Percentiles rank a stretch among this genome's conserved stretches.
These are phyloP conservation scores for Aspergillus asperescens DNA, from an alignment of 495 filamentous ascomycete species.

Conservation along the genomic window DNA sequence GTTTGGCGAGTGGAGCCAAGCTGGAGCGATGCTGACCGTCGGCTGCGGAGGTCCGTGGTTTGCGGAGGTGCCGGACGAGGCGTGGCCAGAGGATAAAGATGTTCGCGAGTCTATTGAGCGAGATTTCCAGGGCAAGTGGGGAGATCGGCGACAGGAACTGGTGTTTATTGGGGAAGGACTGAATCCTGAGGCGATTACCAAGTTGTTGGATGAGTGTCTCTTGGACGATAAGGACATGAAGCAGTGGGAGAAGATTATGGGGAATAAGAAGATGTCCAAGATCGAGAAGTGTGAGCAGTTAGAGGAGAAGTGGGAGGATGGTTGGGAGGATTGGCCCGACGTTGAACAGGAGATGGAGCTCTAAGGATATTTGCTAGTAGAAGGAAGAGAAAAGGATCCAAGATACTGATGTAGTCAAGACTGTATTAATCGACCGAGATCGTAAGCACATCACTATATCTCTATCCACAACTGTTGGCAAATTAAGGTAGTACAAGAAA, in stretches of 20 bases:
- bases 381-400: too few relatives aligned
- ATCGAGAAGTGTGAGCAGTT: conserved; percentile 35
- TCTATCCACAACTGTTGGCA: too few relatives aligned
- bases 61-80: conserved; percentile 40
- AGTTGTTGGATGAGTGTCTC: conserved; percentile 46
- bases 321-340: conserved; percentile 51
- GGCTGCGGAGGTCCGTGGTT: conserved; percentile 51
- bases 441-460: too few relatives aligned
- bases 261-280: conserved; percentile 25
- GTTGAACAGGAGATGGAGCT: background rate
- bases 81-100: conserved; percentile 43
- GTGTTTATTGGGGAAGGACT: conserved; percentile 56
- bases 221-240: conserved; percentile 45
- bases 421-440: too few relatives aligned
- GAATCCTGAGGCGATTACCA: conserved; percentile 36
- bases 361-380: too few relatives aligned
- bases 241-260: conserved; percentile 48
- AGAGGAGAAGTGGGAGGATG: conserved; percentile 47
- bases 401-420: too few relatives aligned
- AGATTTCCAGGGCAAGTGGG: conserved; percentile 50
- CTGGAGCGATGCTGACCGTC: conserved; percentile 54
- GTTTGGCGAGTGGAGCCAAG: conserved; percentile 56
- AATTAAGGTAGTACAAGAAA: too few relatives aligned
- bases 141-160: conserved; percentile 54
- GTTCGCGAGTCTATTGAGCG: conserved; percentile 36